phyloP scores from a whole-genome alignment of 116 monocot species.

The Cymodocea nodosa region DNA sequence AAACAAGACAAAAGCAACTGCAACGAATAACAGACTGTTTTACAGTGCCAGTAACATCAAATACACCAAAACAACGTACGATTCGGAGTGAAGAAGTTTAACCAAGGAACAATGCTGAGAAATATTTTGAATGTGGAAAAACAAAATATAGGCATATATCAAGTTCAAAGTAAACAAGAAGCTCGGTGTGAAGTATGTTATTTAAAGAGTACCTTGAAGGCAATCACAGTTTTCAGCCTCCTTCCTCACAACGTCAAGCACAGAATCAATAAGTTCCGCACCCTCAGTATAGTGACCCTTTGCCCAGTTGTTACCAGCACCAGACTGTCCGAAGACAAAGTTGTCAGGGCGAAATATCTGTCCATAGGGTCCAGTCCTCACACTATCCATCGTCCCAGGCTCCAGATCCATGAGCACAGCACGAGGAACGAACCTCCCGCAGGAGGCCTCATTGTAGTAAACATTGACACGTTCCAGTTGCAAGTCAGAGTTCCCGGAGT shows the following conservation, averaged over 20 bases:
- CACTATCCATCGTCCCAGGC: conserved; percentile 25
- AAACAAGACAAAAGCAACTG: too few species aligned
- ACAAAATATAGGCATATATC: too few species aligned
- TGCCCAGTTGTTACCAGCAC: conserved; percentile 57
- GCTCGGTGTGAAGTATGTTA: not conserved
- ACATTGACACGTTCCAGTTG: conserved; percentile 26
- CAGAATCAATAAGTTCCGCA: conserved; percentile 46
- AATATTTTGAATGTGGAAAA: too few species aligned
- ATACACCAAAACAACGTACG: too few species aligned
- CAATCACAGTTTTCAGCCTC: conserved; percentile 52
- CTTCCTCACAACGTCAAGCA: conserved; percentile 46
- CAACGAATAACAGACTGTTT: too few species aligned
- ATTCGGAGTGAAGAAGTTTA: too few species aligned
- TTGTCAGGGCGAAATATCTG: conserved; percentile 30
- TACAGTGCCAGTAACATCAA: too few species aligned
- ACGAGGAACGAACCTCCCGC: conserved; percentile 22
- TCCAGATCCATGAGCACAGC: conserved; percentile 29
- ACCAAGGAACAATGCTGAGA: too few species aligned
- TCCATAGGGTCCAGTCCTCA: conserved; percentile 17
- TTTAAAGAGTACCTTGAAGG: conserved; percentile 25
- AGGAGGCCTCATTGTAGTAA: conserved; percentile 24
- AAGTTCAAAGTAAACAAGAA: too few species aligned
- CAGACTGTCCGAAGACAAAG: conserved; percentile 54
- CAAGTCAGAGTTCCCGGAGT: conserved; percentile 17
- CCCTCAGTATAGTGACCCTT: conserved; percentile 60